Percentiles rank a stretch among this genome's conserved stretches.
Conservation (phyloP, 768 basidiomycete species). For the Gelatoporia subvermispora region DNA sequence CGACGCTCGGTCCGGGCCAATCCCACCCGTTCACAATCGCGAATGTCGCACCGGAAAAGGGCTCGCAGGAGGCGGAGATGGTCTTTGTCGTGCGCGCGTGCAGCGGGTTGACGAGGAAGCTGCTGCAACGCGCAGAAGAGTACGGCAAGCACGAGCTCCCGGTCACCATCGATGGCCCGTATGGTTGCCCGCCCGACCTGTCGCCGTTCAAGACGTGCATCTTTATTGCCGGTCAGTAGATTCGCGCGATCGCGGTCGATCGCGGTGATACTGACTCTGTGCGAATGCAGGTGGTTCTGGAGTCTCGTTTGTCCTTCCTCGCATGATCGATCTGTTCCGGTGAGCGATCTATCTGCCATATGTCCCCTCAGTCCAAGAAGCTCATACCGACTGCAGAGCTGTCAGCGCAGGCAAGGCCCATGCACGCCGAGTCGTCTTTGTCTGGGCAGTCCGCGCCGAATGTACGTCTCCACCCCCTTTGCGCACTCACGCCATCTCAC, state of each 20-base stretch:
- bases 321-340: slow-evolving; percentile 29
- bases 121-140: slow-evolving; percentile 10
- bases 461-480: slow-evolving; percentile 5
- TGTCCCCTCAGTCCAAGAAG: background rate
- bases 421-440: slow-evolving; percentile 25
- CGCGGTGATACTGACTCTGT: background rate
- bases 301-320: slow-evolving; percentile 28
- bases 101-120: slow-evolving; percentile 43
- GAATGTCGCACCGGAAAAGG: slow-evolving; percentile 29
- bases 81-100: slow-evolving; percentile 49
- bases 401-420: slow-evolving; percentile 14
- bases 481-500: background rate
- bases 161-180: slow-evolving; percentile 36
- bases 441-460: slow-evolving; percentile 26
- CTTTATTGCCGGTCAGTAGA: slow-evolving; percentile 32
- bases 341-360: slow-evolving; percentile 8
- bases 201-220: slow-evolving; percentile 30
- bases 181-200: slow-evolving; percentile 31
- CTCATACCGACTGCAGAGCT: slow-evolving; percentile 7
- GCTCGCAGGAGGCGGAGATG: slow-evolving; percentile 29
- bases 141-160: slow-evolving; percentile 23
- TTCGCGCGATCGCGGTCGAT: too few species aligned
- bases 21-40: slow-evolving; percentile 49
- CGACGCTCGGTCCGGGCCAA: slow-evolving; percentile 37
- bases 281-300: slow-evolving; percentile 25